A percentile compares a stretch with the other conserved stretches of the same genome.
phyloP scores from a whole-genome alignment of 2,329 filamentous ascomycete genomes.

The Aspergillus ochraceus region DNA sequence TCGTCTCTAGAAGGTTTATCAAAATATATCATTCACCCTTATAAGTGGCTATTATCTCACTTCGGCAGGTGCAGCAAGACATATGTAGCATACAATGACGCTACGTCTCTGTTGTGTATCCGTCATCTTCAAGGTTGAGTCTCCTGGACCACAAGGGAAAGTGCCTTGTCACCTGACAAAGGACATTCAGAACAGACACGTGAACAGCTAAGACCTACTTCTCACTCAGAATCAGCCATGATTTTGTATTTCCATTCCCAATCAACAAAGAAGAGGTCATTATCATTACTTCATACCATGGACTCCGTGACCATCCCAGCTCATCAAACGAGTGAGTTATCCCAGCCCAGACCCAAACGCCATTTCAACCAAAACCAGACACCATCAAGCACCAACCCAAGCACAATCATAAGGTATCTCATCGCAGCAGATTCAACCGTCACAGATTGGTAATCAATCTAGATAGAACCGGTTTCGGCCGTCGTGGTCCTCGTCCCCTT shows the following conservation, averaged over 20 bases:
- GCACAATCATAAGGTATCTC: not conserved
- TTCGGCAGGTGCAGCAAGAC: too few relatives aligned
- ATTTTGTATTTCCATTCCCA: not conserved
- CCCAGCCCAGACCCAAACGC: not conserved
- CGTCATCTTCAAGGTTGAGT: not conserved
- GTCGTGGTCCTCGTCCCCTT: conserved; percentile 17
- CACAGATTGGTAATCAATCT: conserved; percentile 37
- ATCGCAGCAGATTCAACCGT: conserved; percentile 1
- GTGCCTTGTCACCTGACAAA: not conserved
- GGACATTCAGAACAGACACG: too few relatives aligned
- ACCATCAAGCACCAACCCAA: not conserved
- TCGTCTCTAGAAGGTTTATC: not conserved
- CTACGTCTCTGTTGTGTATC: not conserved
- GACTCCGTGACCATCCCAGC: not conserved
- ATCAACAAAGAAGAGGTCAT: not conserved
- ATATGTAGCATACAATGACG: not conserved
- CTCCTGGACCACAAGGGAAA: not conserved
- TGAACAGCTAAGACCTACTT: not conserved
- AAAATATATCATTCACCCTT: too few relatives aligned
- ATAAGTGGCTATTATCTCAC: too few relatives aligned
- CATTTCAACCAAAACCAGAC: too few relatives aligned
- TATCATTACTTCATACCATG: conserved; percentile 6
- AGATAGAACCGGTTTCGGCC: conserved; percentile 36
- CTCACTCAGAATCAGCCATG: not conserved
- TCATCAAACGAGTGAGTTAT: not conserved